Evolutionary conservation across 2,329 filamentous ascomycete species (phyloP), one percentile per base, ranked within the genome.

Genomic region (Cladophialophora yegresii): DNA sequence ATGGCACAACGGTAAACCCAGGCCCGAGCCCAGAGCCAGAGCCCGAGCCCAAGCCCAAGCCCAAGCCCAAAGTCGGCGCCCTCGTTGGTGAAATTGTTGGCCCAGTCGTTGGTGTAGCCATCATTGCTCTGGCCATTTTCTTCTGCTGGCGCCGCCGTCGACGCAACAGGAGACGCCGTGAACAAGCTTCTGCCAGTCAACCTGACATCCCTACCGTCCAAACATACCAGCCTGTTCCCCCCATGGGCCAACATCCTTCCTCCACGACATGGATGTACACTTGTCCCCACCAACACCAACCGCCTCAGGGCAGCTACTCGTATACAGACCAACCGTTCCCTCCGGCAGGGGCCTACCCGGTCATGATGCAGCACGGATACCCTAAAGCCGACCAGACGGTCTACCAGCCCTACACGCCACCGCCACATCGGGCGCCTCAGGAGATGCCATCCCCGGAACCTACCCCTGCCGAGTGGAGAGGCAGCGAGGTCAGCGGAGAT

Each of bases 81-180:
- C 70, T 71, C 50, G 68, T 64, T 1, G 69, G 69, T 4, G 68
- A 67, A 33, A 67, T 71, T 28, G 61, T 70, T 3, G 69, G 69
- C 9, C 67, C 58, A 3, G 49, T 67, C 36, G 53, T 23, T n/a
- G 51, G 54, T 9, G n/a, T 64, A 36, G 32, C 47, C 23, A 45
- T 63, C 36, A 51, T 65, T 12, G n/a, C 28, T 4, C 23, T 65
- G 7, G 57, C 32, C 16, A 33, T 58, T 10, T 57, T 56, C 28
- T 58, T 62, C n/a, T 61, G 51, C 28, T 54, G n/a, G 23, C 51
- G 51, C 12, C 51, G 51, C 23, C 47, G 47, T 50, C 51, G 51
- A 28, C 51, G 51, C 22, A 54, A 54, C 51, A 54, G 26, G n/a
- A 28, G 16, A 20, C 26, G 4, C 50, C 58, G n/a, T 16, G 16